Evolutionary conservation across 129 eudicot species (phyloP).

Genomic region (Logfia minima): DNA sequence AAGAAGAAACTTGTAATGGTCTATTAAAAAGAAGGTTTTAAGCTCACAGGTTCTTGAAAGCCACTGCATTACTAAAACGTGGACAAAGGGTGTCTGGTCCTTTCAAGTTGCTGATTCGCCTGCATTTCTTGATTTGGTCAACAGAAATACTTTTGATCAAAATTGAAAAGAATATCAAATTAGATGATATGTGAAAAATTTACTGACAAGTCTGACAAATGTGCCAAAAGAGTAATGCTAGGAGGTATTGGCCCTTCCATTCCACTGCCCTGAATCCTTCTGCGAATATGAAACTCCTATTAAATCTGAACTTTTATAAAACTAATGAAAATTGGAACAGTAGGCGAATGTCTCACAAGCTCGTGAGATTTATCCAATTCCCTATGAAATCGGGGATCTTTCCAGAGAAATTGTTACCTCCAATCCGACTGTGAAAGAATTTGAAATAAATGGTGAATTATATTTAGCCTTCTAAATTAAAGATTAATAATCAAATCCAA

Average conservation of each 20-base stretch:
- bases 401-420: conserved; percentile 62
- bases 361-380: conserved; percentile 47
- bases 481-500: not conserved
- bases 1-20: not conserved
- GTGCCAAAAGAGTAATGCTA: conserved; percentile 47
- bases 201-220: conserved; percentile 63
- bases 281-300: no score
- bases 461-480: not conserved
- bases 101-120: conserved; percentile 69
- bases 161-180: no score
- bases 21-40: conserved; percentile 6
- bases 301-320: no score
- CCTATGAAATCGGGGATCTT: conserved; percentile 66
- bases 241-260: conserved; percentile 78
- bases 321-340: no score
- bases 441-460: not conserved
- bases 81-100: conserved; percentile 54
- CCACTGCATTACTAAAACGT: conserved; percentile 24
- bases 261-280: conserved; percentile 69
- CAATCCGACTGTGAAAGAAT: conserved; percentile 47
- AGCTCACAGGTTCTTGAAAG: conserved; percentile 46
- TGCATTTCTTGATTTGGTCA: conserved; percentile 34
- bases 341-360: conserved; percentile 44
- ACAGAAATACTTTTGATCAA: conserved; percentile 14
- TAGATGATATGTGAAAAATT: no score